Evolutionary conservation across 208 protist species (phyloP).

Genomic region (Crithidia bombi): DNA sequence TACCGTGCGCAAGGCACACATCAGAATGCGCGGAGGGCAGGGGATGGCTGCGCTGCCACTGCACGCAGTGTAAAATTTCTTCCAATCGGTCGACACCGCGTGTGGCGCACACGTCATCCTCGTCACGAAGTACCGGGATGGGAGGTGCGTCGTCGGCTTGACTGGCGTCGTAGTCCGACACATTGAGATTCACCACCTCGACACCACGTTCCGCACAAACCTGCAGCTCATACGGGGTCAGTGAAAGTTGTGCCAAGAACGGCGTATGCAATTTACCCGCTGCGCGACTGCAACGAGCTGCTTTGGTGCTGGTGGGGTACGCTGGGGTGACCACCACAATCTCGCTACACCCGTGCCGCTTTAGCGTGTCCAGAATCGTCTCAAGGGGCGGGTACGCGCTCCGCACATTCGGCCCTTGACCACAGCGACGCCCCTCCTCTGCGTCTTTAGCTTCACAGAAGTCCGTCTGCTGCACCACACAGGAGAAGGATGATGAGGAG

Average conservation of each 20-base stretch:
- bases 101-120: constrained; percentile 32
- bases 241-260: background rate
- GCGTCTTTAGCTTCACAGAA: background rate
- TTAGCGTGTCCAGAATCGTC: constrained; percentile 36
- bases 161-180: background rate
- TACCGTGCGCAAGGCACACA: background rate
- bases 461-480: background rate
- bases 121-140: constrained; percentile 18
- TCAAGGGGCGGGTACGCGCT: constrained; percentile 35
- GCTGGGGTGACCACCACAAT: constrained; percentile 21
- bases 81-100: constrained; percentile 48
- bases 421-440: background rate
- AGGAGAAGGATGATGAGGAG: background rate
- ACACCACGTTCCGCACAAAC: constrained; percentile 44
- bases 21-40: constrained; percentile 8
- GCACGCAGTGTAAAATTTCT: constrained; percentile 56
- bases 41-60: constrained; percentile 31
- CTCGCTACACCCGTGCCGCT: constrained; percentile 4
- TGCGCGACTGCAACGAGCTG: constrained; percentile 9
- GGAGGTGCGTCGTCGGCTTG: background rate
- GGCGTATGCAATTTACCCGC: too few relatives aligned
- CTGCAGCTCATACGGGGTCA: constrained; percentile 38
- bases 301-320: background rate
- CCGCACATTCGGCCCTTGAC: constrained; percentile 1
- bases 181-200: constrained; percentile 36